Evolutionary conservation across 2,329 filamentous ascomycete species (phyloP).

Genomic region (Hymenotorrendiella dingleyae): DNA sequence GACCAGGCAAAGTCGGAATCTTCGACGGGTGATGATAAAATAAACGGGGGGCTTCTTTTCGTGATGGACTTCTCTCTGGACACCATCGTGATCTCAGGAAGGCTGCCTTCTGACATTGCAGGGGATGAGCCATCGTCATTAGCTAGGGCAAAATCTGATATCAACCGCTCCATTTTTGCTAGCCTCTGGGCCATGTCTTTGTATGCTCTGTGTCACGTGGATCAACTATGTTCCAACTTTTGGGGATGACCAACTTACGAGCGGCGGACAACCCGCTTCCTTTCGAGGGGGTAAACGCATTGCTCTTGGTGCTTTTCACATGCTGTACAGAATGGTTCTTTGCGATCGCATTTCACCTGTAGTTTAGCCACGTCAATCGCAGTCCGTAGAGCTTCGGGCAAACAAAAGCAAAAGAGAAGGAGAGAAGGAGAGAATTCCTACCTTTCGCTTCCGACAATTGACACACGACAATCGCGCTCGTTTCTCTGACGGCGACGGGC

Average conservation of each 20-base stretch:
- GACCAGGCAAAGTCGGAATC: constrained; percentile 6
- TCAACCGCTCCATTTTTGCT: constrained; percentile 15
- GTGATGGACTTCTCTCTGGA: not conserved
- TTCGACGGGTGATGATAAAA: constrained; percentile 3
- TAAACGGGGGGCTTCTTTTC: constrained; percentile 1
- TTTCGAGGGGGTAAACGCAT: constrained; percentile 9
- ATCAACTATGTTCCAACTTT: not conserved
- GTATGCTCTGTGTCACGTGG: constrained; percentile 4
- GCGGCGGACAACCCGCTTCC: constrained; percentile 10
- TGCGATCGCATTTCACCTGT: constrained; percentile 12
- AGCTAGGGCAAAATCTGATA: constrained; percentile 10
- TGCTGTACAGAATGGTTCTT: constrained; percentile 9
- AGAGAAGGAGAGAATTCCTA: no score
- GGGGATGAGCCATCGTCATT: constrained; percentile 6
- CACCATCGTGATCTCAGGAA: not conserved
- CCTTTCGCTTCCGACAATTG: constrained; percentile 13
- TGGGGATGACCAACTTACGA: constrained; percentile 5
- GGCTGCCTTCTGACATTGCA: constrained; percentile 6
- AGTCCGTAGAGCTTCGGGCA: not conserved
- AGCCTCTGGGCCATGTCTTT: constrained; percentile 16
- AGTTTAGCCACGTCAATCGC: not conserved
- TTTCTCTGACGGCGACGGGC: constrained; percentile 3
- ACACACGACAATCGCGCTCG: constrained; percentile 9
- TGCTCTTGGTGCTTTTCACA: constrained; percentile 11
- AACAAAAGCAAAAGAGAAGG: not conserved